These are phyloP conservation scores for Jaltomata sinuosa DNA, from an alignment of 257 asterid species.

Conservation along the genomic window DNA sequence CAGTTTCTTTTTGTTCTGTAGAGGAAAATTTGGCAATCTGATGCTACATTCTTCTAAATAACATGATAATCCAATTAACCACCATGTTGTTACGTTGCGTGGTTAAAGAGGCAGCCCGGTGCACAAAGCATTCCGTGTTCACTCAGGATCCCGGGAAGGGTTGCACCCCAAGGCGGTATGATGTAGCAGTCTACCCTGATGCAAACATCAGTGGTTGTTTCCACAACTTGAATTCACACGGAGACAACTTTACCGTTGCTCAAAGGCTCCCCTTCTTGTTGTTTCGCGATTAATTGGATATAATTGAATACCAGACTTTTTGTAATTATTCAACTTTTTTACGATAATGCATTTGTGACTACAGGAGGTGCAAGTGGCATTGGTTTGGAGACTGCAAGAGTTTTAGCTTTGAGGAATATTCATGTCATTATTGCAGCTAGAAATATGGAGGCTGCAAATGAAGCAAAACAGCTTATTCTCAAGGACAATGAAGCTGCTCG, in stretches of 20 bases:
- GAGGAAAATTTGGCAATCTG: not conserved
- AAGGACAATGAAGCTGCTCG: slow-evolving; percentile 38
- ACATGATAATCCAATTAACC: not conserved
- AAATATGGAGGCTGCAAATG: slow-evolving; percentile 62
- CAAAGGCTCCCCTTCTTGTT: not conserved
- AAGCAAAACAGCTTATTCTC: slow-evolving; percentile 48
- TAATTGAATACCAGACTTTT: not conserved
- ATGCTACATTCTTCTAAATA: not conserved
- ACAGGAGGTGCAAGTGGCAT: slow-evolving; percentile 89
- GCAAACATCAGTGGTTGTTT: too few relatives aligned
- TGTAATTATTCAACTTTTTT: not conserved
- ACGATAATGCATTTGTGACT: not conserved
- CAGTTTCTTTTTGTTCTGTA: not conserved
- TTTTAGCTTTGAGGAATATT: slow-evolving; percentile 50
- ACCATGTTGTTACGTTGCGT: too few relatives aligned
- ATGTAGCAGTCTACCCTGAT: not conserved
- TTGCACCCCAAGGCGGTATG: not conserved
- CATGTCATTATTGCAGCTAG: slow-evolving; percentile 79
- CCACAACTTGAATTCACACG: not conserved
- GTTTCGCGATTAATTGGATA: not conserved
- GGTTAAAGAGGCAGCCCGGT: not conserved
- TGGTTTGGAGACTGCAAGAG: slow-evolving; percentile 74
- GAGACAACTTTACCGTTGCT: not conserved
- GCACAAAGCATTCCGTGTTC: not conserved
- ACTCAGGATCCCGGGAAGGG: not conserved